phyloP scores from a whole-genome alignment of 345 rosid genomes.

The Citrus glauca region DNA sequence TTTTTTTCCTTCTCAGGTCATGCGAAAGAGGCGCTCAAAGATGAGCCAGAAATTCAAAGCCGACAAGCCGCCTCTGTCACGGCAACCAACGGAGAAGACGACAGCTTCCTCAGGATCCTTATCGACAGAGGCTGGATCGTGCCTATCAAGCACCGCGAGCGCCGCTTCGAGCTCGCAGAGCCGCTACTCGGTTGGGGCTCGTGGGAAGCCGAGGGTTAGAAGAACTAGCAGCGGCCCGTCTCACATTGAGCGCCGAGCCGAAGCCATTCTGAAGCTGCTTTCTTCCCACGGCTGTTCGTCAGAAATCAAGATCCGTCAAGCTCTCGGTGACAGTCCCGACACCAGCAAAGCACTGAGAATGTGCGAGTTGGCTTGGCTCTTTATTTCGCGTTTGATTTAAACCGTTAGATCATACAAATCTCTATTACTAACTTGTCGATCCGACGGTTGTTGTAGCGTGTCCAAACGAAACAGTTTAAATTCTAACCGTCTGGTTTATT shows the following conservation, averaged over 20 bases:
- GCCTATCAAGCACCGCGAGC: constrained; percentile 60
- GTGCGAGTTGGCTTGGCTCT: constrained; percentile 23
- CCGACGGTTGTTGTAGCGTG: neutral
- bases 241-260: constrained; percentile 60
- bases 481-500: neutral
- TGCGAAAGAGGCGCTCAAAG: constrained; percentile 49
- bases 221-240: constrained; percentile 26
- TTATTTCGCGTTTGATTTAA: neutral
- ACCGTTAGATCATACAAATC: neutral
- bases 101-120: constrained; percentile 29
- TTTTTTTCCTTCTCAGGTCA: constrained; percentile 31
- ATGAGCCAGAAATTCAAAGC: constrained; percentile 16
- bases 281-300: constrained; percentile 49
- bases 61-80: constrained; percentile 8
- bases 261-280: constrained; percentile 69
- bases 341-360: constrained; percentile 98
- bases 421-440: neutral
- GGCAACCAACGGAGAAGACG: neutral
- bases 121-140: constrained; percentile 40
- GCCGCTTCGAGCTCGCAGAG: constrained; percentile 41
- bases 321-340: constrained; percentile 86
- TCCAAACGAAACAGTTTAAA: neutral
- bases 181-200: neutral
- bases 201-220: constrained; percentile 22
- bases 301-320: constrained; percentile 69